Base-by-base conservation (phyloP, 768 basidiomycete species). In the Cubamyces sp. region DNA sequence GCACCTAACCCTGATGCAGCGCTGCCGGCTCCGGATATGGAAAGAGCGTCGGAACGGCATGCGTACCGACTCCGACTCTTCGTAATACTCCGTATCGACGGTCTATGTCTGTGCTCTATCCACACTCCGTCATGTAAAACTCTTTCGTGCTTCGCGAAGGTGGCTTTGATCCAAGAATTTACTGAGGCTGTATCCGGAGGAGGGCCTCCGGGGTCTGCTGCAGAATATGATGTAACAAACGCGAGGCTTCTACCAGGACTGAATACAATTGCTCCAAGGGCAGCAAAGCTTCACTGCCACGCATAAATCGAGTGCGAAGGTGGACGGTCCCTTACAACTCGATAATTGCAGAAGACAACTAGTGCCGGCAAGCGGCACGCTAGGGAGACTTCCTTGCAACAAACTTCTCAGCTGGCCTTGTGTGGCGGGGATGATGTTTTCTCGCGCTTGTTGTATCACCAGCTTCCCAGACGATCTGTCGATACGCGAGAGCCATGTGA, bases 281-380 rank as follows among this genome's bases (percentile, higher is more conserved):
- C 49, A 51, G 39, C 21, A 21, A 51, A 28, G 21, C 57, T 45
- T 59, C 57, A 51, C 49, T 21, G 57, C 49, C 57, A 59, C 49
- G 57, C 49, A 34, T 34, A 26, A 51, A 21, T 42, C 34, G 30
- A 50, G 57, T 59, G 47, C 49, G 40, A 34, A 34, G 28, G 47
- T 28, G 49, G 12, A 43, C n/a, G 39, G 41, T 50, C 40, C 41
- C 49, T 48, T 51, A 41, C 49, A 18, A 11, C 23, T 23, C 21
- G 23, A 18, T n/a, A 18, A 30, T 16, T 47, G 40, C 26, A 51
- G 49, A 43, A 51, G 49, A 18, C 40, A 7, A 25, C 39, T 23
- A 19, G 11, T 51, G 49, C 42, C 57, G 57, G 40, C 49, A 42
- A 42, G 41, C 15, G 41, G 41, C 49, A 23, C 48, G 23, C 49